Evolutionary conservation across 2,329 filamentous ascomycete species (phyloP).

Genomic region (Scedosporium aurantiacum): DNA sequence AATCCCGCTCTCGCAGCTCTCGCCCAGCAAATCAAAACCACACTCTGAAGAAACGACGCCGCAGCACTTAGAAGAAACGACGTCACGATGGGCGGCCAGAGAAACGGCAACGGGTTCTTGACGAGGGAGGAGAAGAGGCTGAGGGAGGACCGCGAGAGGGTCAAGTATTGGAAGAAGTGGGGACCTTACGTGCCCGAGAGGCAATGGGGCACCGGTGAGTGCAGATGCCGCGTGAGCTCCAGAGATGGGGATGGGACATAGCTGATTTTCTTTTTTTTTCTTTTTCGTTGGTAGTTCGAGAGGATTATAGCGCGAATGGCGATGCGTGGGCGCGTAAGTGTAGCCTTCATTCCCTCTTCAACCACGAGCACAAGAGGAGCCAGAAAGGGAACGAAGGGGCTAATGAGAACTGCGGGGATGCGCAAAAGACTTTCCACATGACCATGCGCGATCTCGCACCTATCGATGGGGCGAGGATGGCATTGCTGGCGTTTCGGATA

Average conservation of each 20-base stretch:
- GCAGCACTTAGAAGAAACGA: too few species aligned
- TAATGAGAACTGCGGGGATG: not conserved
- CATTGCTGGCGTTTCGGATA: slow-evolving; percentile 87
- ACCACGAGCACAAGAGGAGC: not conserved
- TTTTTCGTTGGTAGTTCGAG: slow-evolving; percentile 49
- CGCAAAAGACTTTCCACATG: slow-evolving; percentile 74
- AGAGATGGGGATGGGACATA: not conserved
- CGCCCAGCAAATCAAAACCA: not conserved
- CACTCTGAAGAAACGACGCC: not conserved
- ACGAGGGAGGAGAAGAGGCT: slow-evolving; percentile 86
- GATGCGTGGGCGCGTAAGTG: slow-evolving; percentile 90
- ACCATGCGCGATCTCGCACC: slow-evolving; percentile 76
- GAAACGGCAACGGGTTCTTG: slow-evolving; percentile 72
- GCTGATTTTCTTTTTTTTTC: not conserved
- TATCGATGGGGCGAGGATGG: slow-evolving; percentile 97
- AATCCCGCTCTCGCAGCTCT: too few species aligned
- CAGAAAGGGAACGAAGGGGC: not conserved
- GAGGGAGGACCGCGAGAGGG: slow-evolving; percentile 70
- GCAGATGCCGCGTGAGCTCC: not conserved
- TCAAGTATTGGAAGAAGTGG: slow-evolving; percentile 98
- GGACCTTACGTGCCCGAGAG: slow-evolving; percentile 87
- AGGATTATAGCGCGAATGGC: slow-evolving; percentile 83
- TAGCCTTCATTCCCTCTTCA: not conserved
- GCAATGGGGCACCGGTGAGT: slow-evolving; percentile 84
- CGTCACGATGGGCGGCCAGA: not conserved